Conservation (phyloP, 1,284 basidiomycete genomes). For the Puccinia triticina region DNA sequence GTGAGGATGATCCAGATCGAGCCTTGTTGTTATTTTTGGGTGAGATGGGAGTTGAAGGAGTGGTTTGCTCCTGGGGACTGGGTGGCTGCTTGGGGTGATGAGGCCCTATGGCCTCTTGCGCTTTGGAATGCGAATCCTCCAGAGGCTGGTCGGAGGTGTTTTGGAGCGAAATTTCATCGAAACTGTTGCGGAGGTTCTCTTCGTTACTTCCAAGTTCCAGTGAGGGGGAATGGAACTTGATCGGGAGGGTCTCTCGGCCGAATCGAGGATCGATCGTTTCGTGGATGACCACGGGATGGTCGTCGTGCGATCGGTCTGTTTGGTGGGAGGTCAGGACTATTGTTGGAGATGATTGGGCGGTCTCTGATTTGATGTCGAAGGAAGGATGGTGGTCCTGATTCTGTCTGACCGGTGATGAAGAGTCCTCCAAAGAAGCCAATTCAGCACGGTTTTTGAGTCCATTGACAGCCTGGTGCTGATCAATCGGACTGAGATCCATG, state of each 20-base stretch:
- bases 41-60: slow-evolving; percentile 21
- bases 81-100: not conserved
- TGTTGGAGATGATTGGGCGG: slow-evolving; percentile 11
- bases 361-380: slow-evolving; percentile 12
- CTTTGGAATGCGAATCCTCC: not conserved
- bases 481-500: slow-evolving; percentile 18
- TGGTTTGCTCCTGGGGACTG: not conserved
- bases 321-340: not conserved
- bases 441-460: not conserved
- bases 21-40: not conserved
- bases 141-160: not conserved
- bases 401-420: not conserved
- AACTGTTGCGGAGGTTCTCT: not conserved
- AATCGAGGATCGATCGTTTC: slow-evolving; percentile 1
- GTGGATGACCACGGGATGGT: slow-evolving; percentile 18
- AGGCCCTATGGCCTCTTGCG: not conserved
- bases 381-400: slow-evolving; percentile 17
- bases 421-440: not conserved
- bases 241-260: not conserved
- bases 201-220: not conserved
- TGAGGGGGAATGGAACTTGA: slow-evolving; percentile 9
- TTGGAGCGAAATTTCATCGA: slow-evolving; percentile 9
- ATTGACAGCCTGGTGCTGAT: slow-evolving; percentile 4
- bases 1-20: not conserved
- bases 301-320: not conserved